Base-by-base conservation (phyloP, 1,139 yeast genomes). In the Saccharomycopsis hybrid region DNA sequence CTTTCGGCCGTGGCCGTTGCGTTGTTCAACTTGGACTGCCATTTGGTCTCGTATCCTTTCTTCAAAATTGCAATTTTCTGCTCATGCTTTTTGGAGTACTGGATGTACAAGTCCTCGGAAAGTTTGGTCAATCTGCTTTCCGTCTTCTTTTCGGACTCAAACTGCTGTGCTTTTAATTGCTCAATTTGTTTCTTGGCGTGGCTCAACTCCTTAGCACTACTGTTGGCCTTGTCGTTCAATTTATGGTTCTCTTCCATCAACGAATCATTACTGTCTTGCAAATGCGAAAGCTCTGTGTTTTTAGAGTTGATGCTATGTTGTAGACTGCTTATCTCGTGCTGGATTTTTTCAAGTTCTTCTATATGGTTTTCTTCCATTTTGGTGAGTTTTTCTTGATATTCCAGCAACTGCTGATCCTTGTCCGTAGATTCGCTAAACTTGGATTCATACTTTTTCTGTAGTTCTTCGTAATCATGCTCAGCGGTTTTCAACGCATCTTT, bases 1-100 rank as follows among this genome's bases (percentile, higher is more conserved):
- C 70, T 69, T 51, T 67, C 70, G 52, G 71, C 75, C 51, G 74
- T 74, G 42, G 66, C 56, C 33, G 65, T 66, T 31, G 73, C 60
- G 49, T 65, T 69, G 45, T 70, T 68, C 30, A 76, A 60, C 55
- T 72, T 72, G 32, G 65, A 65, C 49, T 72, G 66, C 68, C 74
- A 75, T 57, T 74, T 77, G 43, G 66, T 63, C 57, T 76, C 80
- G 59, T 76, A 76, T 5, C 76, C 76, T 53, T 71, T 71, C 59
- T 76, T 77, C 56, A 80, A 63, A 33, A 76, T 72, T 29, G 70
- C 70, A 4, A 81, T 82, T 58, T 83, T 83, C 53, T 75, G 74
- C 57, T 78, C 84, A 60, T 85, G 92, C 60, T 84, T 84, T 47
- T 80, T 76, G 2, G 85, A 74, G 61, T 84, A 84, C 59, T 82